Evolutionary conservation across 192 early-diverging fungal species (phyloP), one percentile per base, ranked within the genome.

Genomic region (Obelidium mucronatum): DNA sequence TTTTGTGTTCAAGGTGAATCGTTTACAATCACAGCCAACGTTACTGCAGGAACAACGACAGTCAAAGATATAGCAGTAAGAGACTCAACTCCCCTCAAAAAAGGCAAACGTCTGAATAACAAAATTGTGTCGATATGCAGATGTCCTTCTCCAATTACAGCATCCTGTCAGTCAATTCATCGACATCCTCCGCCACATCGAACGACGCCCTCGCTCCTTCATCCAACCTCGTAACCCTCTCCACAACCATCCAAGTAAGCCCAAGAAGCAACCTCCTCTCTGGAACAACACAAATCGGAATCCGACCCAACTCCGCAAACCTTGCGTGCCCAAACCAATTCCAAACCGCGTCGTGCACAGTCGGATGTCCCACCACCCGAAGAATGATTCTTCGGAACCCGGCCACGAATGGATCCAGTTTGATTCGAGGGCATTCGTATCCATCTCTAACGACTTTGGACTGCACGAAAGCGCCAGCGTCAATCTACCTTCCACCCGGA

Each of bases 111-210:
- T n/a, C n/a, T n/a, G n/a, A n/a, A n/a, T n/a, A n/a, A n/a, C n/a
- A n/a, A n/a, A n/a, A n/a, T n/a, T n/a, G n/a, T n/a, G n/a, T n/a
- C n/a, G n/a, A n/a, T n/a, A n/a, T n/a, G n/a, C 22, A 72, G 59
- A 33, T 74, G n/a, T 62, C 72, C 28, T 62, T 30, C 40, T 58
- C 72, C 19, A 74, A 74, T 33, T 74, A 74, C 72, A 62, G 58
- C 59, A 17, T 74, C 2, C 22, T 74, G 6, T 44, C 56, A 2
- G 22, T 63, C 30, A 40, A 5, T n/a, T 34, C 35, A n/a, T 19
- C 55, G n/a, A n/a, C 40, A 11, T 24, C 59, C 2, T 6, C 22
- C 26, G 1, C 28, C 22, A 58, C 56, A 24, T 15, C 39, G 35
- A 40, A 8, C 24, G 42, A 60, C 40, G 19, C 31, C 33, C 62